phyloP scores from a whole-genome alignment of 805 yeast species.

The Myxozyma monticola region DNA sequence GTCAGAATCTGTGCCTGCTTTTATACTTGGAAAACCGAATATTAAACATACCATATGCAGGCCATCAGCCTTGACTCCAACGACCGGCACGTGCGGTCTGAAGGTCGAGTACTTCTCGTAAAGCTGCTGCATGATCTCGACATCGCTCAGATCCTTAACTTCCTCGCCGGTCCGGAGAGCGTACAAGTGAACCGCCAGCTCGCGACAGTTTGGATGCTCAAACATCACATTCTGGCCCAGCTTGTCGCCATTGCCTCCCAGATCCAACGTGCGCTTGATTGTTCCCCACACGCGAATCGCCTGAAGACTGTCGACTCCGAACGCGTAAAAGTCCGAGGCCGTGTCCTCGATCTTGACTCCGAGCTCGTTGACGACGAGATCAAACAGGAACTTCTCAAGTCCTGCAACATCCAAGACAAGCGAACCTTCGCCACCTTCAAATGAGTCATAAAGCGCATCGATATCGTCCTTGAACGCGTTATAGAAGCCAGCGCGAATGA shows the following conservation, averaged over 20 bases:
- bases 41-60: constrained; percentile 10
- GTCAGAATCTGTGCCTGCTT: neutral
- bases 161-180: constrained; percentile 8
- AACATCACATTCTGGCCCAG: constrained; percentile 18
- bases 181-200: constrained; percentile 11
- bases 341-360: constrained; percentile 6
- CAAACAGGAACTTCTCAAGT: constrained; percentile 7
- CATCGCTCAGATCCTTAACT: constrained; percentile 1
- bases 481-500: constrained; percentile 25
- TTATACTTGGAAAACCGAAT: neutral
- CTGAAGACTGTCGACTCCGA: constrained; percentile 21
- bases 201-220: constrained; percentile 14
- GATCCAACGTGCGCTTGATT: constrained; percentile 10
- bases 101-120: constrained; percentile 18
- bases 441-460: constrained; percentile 6
- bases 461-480: constrained; percentile 20
- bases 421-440: constrained; percentile 16
- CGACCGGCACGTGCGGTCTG: constrained; percentile 7
- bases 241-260: constrained; percentile 13
- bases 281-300: constrained; percentile 19
- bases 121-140: constrained; percentile 13
- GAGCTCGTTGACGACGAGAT: constrained; percentile 4
- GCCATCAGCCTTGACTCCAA: constrained; percentile 4
- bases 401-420: constrained; percentile 2
- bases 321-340: constrained; percentile 15